phyloP scores from a whole-genome alignment of 257 asterid species.

The Cinchona pubescens region DNA sequence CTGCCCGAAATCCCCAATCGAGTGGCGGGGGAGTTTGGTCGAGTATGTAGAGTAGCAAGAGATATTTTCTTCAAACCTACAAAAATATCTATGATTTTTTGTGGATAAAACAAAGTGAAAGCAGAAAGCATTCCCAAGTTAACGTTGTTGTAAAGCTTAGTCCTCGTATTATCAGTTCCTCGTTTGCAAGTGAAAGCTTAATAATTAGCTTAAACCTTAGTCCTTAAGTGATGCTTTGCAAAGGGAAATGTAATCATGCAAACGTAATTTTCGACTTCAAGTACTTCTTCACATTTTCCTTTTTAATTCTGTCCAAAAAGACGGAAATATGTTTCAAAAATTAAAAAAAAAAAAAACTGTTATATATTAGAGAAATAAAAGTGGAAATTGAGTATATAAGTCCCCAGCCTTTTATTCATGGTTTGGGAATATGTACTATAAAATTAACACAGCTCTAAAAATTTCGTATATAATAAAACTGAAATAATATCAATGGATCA shows the following conservation, averaged over 20 bases:
- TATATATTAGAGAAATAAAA: too few species aligned
- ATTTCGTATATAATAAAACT: too few species aligned
- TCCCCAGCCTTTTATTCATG: too few species aligned
- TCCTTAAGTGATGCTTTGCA: neutral
- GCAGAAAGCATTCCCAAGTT: neutral
- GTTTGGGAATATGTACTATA: too few species aligned
- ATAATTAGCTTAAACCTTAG: neutral
- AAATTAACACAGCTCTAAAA: too few species aligned
- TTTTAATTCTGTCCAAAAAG: neutral
- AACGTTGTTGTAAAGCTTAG: neutral
- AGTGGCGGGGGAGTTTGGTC: too few species aligned
- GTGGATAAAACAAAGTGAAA: too few species aligned
- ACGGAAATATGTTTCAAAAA: too few species aligned
- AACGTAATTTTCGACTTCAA: neutral
- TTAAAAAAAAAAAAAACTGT: too few species aligned
- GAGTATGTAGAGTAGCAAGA: neutral
- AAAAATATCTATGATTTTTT: neutral
- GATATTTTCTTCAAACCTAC: neutral
- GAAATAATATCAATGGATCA: too few species aligned
- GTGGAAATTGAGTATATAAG: too few species aligned
- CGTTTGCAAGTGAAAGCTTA: neutral
- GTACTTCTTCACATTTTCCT: neutral
- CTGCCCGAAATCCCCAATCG: too few species aligned
- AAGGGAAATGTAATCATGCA: neutral
- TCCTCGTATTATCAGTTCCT: neutral